Percentiles rank a stretch among this genome's conserved stretches.
These are phyloP conservation scores for Panus rudis DNA, from an alignment of 768 basidiomycete genomes.

Conservation along the genomic window DNA sequence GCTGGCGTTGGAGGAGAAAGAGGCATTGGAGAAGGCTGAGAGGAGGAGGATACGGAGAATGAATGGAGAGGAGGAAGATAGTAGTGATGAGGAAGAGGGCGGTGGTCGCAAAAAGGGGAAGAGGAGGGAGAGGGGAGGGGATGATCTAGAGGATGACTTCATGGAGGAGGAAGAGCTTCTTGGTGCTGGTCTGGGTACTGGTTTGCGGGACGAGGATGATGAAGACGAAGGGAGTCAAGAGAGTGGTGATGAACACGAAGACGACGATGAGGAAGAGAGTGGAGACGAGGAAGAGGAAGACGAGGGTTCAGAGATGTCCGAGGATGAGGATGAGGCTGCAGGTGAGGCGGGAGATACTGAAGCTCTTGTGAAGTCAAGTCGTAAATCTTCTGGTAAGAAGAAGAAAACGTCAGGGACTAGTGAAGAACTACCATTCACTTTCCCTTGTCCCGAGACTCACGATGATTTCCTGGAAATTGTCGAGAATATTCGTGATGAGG, in stretches of 20 bases:
- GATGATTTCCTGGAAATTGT: slow-evolving; percentile 87
- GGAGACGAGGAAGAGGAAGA: slow-evolving; percentile 26
- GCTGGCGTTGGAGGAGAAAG: slow-evolving; percentile 80
- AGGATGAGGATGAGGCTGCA: slow-evolving; percentile 33
- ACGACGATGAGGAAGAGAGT: slow-evolving; percentile 23
- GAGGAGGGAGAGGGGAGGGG: slow-evolving; percentile 53
- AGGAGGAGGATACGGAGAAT: slow-evolving; percentile 70
- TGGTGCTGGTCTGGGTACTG: slow-evolving; percentile 29
- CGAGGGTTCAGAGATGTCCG: slow-evolving; percentile 30
- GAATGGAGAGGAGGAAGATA: slow-evolving; percentile 68
- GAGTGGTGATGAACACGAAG: slow-evolving; percentile 24
- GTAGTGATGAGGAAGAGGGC: slow-evolving; percentile 56
- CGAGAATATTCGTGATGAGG: slow-evolving; percentile 58
- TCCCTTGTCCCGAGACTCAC: slow-evolving; percentile 80
- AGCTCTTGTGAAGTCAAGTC: slow-evolving; percentile 30
- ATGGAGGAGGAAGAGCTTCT: slow-evolving; percentile 20
- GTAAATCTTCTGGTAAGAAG: slow-evolving; percentile 26
- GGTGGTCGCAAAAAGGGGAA: slow-evolving; percentile 27
- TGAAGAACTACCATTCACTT: slow-evolving; percentile 85
- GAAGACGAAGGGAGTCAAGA: slow-evolving; percentile 31
- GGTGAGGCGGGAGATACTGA: slow-evolving; percentile 34
- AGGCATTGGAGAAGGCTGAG: slow-evolving; percentile 82
- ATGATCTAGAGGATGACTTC: slow-evolving; percentile 92
- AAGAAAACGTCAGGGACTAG: slow-evolving; percentile 6
- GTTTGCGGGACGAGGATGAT: slow-evolving; percentile 18